These are phyloP conservation scores for Cutaneotrichosporon sp. DNA, from an alignment of 1,284 basidiomycete genomes.

Conservation along the genomic window DNA sequence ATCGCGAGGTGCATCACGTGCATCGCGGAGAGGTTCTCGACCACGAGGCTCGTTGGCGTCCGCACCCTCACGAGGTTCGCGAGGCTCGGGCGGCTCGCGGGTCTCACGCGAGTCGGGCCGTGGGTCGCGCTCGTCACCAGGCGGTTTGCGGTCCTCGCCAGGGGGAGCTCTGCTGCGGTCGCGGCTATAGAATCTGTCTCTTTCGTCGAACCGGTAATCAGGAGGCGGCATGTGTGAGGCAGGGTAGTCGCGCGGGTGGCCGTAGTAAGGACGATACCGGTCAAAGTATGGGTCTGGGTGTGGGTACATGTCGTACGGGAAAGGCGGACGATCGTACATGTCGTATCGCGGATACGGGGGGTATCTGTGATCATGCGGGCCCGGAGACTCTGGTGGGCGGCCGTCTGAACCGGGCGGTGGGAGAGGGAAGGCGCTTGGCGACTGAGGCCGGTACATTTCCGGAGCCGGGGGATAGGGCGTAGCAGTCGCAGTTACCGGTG, in stretches of 20 bases:
- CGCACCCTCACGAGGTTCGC: not conserved
- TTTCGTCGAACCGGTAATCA: conserved; percentile 24
- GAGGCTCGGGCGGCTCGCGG: not conserved
- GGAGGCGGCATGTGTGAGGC: conserved; percentile 12
- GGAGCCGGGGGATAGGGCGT: conserved; percentile 20
- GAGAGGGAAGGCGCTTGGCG: conserved; percentile 12
- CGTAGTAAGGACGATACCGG: conserved; percentile 22
- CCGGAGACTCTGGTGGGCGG: conserved; percentile 1
- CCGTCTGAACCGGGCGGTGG: conserved; percentile 7
- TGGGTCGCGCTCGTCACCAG: conserved; percentile 10
- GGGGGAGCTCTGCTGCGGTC: conserved; percentile 11
- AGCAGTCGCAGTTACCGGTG: conserved; percentile 25
- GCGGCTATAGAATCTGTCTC: conserved; percentile 20
- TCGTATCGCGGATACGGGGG: conserved; percentile 25
- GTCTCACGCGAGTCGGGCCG: not conserved
- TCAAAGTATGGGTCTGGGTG: conserved; percentile 18
- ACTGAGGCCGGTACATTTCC: conserved; percentile 21
- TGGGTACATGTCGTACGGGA: conserved; percentile 21
- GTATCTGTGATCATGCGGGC: conserved; percentile 16
- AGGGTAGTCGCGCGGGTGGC: conserved; percentile 14
- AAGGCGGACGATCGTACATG: conserved; percentile 17
- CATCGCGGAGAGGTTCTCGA: not conserved
- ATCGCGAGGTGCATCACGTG: not conserved
- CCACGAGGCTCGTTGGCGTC: not conserved
- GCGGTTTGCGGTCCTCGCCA: not conserved